Evolutionary conservation across 1,139 yeast genomes (phyloP).

Genomic region (Geotrichum fermentans): DNA sequence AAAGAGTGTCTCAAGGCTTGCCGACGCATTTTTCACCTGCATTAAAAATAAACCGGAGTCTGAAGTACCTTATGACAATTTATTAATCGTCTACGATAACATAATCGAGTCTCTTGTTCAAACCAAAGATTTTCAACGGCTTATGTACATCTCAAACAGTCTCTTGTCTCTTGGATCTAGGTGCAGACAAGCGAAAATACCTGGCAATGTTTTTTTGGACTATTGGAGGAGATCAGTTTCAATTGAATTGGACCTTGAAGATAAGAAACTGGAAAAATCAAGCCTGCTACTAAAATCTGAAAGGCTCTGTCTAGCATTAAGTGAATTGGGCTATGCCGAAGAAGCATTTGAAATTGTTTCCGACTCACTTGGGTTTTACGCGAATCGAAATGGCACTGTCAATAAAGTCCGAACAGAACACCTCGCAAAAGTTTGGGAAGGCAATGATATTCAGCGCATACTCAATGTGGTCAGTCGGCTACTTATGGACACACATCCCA

Average conservation of each 20-base stretch:
- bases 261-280: constrained; percentile 12
- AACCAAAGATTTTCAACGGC: constrained; percentile 11
- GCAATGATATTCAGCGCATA: constrained; percentile 8
- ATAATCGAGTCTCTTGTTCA: constrained; percentile 8
- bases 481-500: constrained; percentile 9
- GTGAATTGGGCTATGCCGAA: constrained; percentile 8
- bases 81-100: constrained; percentile 15
- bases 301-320: constrained; percentile 20
- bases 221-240: constrained; percentile 24
- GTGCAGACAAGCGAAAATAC: constrained; percentile 11
- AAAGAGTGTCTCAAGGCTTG: constrained; percentile 5
- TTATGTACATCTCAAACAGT: constrained; percentile 24
- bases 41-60: constrained; percentile 7
- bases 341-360: constrained; percentile 17
- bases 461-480: constrained; percentile 9
- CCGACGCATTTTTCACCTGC: constrained; percentile 12
- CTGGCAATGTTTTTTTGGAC: constrained; percentile 13
- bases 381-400: constrained; percentile 1
- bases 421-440: constrained; percentile 1
- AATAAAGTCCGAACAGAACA: constrained; percentile 7
- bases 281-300: constrained; percentile 20
- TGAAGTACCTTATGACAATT: constrained; percentile 6
- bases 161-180: constrained; percentile 24
- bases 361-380: constrained; percentile 13
- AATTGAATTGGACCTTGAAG: constrained; percentile 21